Evolutionary conservation across 305 asterid genomes (phyloP).

Genomic region (Fraxinus platypoda): DNA sequence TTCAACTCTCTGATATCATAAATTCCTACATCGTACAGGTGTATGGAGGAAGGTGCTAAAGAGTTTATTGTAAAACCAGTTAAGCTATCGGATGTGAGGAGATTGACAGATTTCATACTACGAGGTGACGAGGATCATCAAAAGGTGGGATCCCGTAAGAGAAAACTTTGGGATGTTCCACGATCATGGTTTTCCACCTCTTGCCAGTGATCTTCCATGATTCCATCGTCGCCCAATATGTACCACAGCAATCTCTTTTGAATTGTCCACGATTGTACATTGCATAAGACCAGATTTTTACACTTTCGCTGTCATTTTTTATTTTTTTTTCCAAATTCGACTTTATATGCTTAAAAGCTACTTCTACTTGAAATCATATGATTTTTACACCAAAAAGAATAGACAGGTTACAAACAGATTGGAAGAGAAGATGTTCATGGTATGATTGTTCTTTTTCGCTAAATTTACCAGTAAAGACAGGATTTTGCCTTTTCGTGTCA

Average conservation of each 20-base stretch:
- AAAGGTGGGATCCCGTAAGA: constrained; percentile 31
- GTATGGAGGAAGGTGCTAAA: constrained; percentile 88
- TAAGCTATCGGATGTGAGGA: constrained; percentile 71
- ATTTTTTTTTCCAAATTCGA: background rate
- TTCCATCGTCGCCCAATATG: constrained; percentile 1
- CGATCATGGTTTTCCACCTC: constrained; percentile 9
- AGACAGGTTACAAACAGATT: background rate
- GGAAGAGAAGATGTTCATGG: background rate
- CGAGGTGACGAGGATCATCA: constrained; percentile 35
- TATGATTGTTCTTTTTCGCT: background rate
- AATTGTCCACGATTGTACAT: constrained; percentile 31
- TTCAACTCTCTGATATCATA: background rate
- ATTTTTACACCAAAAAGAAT: background rate
- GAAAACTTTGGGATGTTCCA: constrained; percentile 34
- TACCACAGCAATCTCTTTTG: constrained; percentile 19
- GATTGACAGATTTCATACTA: constrained; percentile 52
- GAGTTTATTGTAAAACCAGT: constrained; percentile 86
- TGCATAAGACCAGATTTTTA: background rate
- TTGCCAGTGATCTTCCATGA: constrained; percentile 8
- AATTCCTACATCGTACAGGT: constrained; percentile 30
- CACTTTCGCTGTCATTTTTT: background rate
- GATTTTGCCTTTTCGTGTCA: background rate
- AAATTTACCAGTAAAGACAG: background rate
- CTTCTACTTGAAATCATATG: background rate
- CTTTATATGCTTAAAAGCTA: background rate